Evolutionary conservation across 345 rosid species (phyloP), one percentile per base, ranked within the genome.

Genomic region (Orychophragmus violaceus): DNA sequence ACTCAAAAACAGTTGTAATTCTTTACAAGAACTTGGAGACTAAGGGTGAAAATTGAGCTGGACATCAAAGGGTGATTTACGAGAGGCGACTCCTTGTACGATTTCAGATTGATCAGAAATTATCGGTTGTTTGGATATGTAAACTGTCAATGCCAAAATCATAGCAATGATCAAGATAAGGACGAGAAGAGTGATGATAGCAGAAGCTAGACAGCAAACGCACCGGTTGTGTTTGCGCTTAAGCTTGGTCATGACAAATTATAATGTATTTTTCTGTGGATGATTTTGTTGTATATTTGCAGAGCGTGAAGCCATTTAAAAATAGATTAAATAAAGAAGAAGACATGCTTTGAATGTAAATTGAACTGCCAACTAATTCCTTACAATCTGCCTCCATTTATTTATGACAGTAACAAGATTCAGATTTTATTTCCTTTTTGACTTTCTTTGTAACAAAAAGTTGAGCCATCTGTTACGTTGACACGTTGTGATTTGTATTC

Each of bases 141-240:
- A 81, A 3, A 84, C 61, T 0, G 87, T 81, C n/a, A 83, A 23
- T 16, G 73, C 76, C 27, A 85, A 74, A 52, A 81, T 53, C 8
- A 82, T 70, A 21, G 64, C 11, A 25, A 74, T 27, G 32, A 82
- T 12, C 41, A 71, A 70, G 4, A 79, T 1, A 36, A 81, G 19
- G 14, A 84, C 10, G 12, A 81, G 8, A 35, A 78, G 17, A 6
- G 46, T 41, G n/a, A 71, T 22, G 14, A 59, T 70, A 18, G 65
- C 69, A 0, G 58, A 21, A 1, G 27, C 33, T 36, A 71, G 22
- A 23, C 77, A 41, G 28, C 83, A 72, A 7, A 44, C 27, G 10
- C 82, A 60, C 16, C 65, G 25, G 11, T 57, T 56, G 27, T 59
- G 22, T 24, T 65, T 60, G 19, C 51, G 63, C 1, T 25, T 49